Evolutionary conservation across 169 alveolate genomes (phyloP).

Genomic region (Eimeria acervulina): DNA sequence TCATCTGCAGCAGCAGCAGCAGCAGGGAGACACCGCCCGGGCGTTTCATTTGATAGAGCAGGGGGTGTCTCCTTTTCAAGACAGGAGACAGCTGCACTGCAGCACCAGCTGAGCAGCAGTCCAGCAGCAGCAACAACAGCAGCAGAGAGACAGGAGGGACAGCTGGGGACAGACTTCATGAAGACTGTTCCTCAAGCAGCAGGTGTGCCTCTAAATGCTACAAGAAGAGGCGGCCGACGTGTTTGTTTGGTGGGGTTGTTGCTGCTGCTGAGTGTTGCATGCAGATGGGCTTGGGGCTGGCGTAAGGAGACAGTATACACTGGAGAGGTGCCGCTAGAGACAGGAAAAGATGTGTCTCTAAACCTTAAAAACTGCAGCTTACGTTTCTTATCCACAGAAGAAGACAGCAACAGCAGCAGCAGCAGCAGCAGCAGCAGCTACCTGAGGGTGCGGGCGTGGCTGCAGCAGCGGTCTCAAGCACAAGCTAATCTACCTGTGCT

Average conservation of each 20-base stretch:
- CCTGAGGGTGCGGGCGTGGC: too few species aligned
- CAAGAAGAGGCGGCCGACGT: constrained; percentile 18
- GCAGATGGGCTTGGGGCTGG: not conserved
- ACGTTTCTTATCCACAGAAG: not conserved
- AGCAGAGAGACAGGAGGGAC: constrained; percentile 32
- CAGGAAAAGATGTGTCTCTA: constrained; percentile 11
- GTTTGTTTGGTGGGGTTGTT: constrained; percentile 57
- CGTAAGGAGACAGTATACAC: not conserved
- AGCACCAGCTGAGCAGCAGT: too few species aligned
- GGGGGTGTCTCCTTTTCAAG: too few species aligned
- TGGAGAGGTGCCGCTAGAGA: constrained; percentile 7
- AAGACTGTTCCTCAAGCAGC: constrained; percentile 78
- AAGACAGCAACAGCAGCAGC: not conserved
- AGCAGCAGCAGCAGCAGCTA: constrained; percentile 32
- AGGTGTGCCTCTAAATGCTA: constrained; percentile 71
- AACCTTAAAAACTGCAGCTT: constrained; percentile 73
- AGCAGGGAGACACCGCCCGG: too few species aligned
- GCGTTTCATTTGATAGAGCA: too few species aligned
- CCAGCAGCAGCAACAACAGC: constrained; percentile 13
- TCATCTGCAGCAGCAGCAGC: too few species aligned
- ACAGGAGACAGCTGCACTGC: too few species aligned
- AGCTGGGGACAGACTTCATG: constrained; percentile 84
- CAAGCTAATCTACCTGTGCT: not conserved
- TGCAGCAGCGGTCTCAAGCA: too few species aligned
- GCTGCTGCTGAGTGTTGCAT: not conserved